Percentiles rank a stretch among this genome's conserved stretches.
Conservation (phyloP, 2,329 filamentous ascomycete species). For the Colletotrichum spaethianum region DNA sequence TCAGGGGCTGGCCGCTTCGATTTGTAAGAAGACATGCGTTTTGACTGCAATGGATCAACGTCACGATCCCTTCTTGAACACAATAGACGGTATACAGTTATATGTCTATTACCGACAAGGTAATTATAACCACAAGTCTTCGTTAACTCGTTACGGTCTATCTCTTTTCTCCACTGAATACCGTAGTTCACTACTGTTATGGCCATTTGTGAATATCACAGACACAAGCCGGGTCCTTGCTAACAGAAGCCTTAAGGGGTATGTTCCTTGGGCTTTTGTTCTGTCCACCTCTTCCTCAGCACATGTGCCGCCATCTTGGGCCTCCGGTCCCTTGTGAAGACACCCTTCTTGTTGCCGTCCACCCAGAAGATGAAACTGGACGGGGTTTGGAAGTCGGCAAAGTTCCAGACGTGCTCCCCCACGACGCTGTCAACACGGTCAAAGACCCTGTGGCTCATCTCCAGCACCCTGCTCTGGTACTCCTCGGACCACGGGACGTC, state of each 20-base stretch:
- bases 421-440: not conserved
- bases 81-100: not conserved
- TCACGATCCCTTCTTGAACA: not conserved
- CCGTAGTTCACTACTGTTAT: not conserved
- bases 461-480: slow-evolving; percentile 42
- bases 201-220: not conserved
- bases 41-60: not conserved
- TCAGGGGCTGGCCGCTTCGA: too few species aligned
- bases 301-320: not conserved
- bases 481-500: slow-evolving; percentile 48
- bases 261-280: not conserved
- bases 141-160: not conserved
- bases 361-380: not conserved
- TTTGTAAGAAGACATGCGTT: not conserved
- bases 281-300: not conserved
- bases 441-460: not conserved
- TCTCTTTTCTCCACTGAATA: not conserved
- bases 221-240: not conserved
- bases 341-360: not conserved
- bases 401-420: not conserved
- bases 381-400: not conserved
- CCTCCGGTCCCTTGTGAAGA: not conserved
- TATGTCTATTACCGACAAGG: not conserved
- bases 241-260: not conserved
- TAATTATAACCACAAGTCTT: not conserved